Base-by-base conservation (phyloP, 1,284 basidiomycete species). In the Tremellales sp. region DNA sequence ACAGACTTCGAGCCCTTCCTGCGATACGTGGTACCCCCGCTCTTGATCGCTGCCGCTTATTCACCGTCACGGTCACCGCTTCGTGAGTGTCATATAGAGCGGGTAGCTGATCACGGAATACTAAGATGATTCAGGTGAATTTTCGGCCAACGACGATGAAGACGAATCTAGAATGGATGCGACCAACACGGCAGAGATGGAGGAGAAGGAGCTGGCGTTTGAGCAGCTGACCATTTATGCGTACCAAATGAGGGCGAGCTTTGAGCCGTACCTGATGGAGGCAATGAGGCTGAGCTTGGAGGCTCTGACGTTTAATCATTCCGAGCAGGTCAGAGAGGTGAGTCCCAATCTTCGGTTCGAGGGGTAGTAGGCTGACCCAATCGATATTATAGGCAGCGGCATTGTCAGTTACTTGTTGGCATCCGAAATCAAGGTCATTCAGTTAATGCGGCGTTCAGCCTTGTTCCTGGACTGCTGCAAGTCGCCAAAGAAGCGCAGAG, bases 201-300 rank as follows among this genome's bases (percentile, higher is more conserved):
- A 88, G 58, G 88, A 91, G 58, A 90, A 91, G 66, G 52, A 86
- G 47, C 83, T 87, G 58, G 87, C 87, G 2, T 88, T 89, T 57
- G 85, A 87, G 57, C 87, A 85, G 28, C 76, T 92, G 13, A 80
- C 88, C 4, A 83, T 86, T 16, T 87, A 89, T 61, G 84, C 81
- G 51, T 82, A 81, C 31, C 82, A 84, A 7, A 77, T 90, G 7
- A 79, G 80, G 0, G 75, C 77, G 1, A 76, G 77, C 2, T 88
- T 88, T 59, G 83, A 81, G 0, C 86, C 85, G 0, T 91, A 84
- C 60, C 73, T 90, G 1, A 65, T 78, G 8, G 81, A 83, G 59
- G 79, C 78, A 9, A 78, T 91, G 28, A 82, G 86, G 62, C 77
- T 89, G 16, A 79, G 83, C 3, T 68, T 91, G 2, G 85, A 84